A percentile compares a stretch with the other conserved stretches of the same genome.
Conservation (phyloP, 345 rosid genomes). For the Arabis alpina region DNA sequence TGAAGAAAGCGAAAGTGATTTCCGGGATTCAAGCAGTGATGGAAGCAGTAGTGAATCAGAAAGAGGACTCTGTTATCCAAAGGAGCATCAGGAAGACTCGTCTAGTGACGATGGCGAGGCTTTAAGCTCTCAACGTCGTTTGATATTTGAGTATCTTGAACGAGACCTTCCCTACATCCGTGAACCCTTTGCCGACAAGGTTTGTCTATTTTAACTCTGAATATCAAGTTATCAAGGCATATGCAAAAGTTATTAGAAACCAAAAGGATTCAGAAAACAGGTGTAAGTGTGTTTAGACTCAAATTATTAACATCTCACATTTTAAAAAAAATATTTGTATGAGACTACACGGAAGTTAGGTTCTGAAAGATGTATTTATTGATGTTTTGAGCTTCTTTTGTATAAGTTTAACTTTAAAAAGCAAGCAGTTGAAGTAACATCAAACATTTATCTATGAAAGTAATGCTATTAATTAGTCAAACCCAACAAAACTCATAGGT, state of each 20-base stretch:
- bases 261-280: not conserved
- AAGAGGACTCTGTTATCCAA: constrained; percentile 43
- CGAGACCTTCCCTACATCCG: constrained; percentile 78
- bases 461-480: constrained; percentile 8
- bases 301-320: not conserved
- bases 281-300: constrained; percentile 9
- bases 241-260: not conserved
- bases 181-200: constrained; percentile 95
- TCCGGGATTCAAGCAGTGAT: constrained; percentile 72
- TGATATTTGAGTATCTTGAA: constrained; percentile 81
- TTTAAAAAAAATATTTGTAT: constrained; percentile 1
- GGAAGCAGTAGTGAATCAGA: constrained; percentile 73
- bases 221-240: constrained; percentile 11
- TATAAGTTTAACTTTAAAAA: constrained; percentile 1
- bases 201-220: constrained; percentile 33
- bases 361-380: constrained; percentile 11
- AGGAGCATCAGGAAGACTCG: constrained; percentile 54
- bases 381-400: constrained; percentile 27
- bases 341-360: constrained; percentile 30
- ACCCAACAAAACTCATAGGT: not conserved
- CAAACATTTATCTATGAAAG: not conserved
- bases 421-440: constrained; percentile 19
- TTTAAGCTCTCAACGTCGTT: constrained; percentile 52
- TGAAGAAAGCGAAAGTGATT: constrained; percentile 84
- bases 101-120: constrained; percentile 82